Base-by-base conservation (phyloP, 2,329 filamentous ascomycete species). In the Tothia fuscella region DNA sequence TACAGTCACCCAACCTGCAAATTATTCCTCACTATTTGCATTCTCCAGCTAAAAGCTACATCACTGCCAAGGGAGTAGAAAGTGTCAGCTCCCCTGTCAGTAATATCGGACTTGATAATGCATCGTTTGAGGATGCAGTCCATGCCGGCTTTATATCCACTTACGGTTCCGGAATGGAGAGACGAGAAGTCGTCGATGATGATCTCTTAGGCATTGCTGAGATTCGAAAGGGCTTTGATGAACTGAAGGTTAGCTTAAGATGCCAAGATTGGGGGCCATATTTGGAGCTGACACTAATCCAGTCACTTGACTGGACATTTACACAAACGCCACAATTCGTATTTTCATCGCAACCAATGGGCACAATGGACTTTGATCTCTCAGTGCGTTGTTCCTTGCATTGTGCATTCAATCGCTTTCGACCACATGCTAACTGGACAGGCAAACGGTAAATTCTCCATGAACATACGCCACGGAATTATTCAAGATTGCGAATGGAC, bases 21-120 rank as follows among this genome's bases (percentile, higher is more conserved):
- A 62, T 68, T 30, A 82, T 96, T 21, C 76, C 78, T 2, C 62
- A 70, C 2, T 76, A 89, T 53, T 61, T 98, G 48, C 72, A 75
- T 17, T 87, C 85, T n/a, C 85, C 87, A 0, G 84, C 82, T 0
- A 80, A 78, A 50, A 69, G 71, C 0, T 88, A 76, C 55, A 80
- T 96, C 53, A 76, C 76, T 47, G 84, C 85, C 0, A 79, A 82
- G 46, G 91, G 91, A 0, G 88, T 95, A 1, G 86, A 91, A 52
- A 96, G 89, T 56, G 87, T 96, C 32, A 79, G 84, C 47, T 93
- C 86, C 36, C 76, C 78, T 0, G 80, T 96, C 9, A 71, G 75
- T 6, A 98, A 96, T 61, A 77, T 93, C 2, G 73, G 76, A 3
- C 58, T 85, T 1, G 63, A 56, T 12, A 61, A 70, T 28, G 52